Conservation (phyloP, 2,329 filamentous ascomycete genomes). For the Rhynchosporium secalis region DNA sequence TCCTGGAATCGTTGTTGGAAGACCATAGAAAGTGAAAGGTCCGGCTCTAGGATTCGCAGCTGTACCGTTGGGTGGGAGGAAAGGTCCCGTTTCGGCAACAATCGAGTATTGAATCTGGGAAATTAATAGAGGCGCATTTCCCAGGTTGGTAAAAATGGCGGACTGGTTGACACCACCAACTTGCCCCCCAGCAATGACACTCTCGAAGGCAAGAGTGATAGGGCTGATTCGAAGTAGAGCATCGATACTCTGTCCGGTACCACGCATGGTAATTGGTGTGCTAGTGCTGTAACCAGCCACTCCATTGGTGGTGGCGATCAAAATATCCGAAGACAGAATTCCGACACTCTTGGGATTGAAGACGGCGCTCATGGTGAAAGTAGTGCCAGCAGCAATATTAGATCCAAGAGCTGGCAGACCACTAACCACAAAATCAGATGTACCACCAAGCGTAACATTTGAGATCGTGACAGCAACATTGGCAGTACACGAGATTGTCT, state of each 20-base stretch:
- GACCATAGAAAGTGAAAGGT: conserved; percentile 49
- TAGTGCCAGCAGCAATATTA: conserved; percentile 41
- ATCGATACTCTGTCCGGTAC: conserved; percentile 48
- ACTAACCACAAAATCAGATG: conserved; percentile 43
- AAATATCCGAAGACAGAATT: conserved; percentile 48
- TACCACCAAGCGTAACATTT: conserved; percentile 42
- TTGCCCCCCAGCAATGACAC: conserved; percentile 48
- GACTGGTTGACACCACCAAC: conserved; percentile 45
- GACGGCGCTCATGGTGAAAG: conserved; percentile 46
- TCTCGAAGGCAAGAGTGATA: conserved; percentile 50
- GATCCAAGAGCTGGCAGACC: conserved; percentile 39
- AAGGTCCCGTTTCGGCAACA: conserved; percentile 48
- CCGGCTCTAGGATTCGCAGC: conserved; percentile 44
- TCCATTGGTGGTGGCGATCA: conserved; percentile 50
- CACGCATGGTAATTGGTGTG: conserved; percentile 50
- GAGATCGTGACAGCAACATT: conserved; percentile 47
- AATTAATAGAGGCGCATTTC: conserved; percentile 49
- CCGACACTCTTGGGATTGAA: conserved; percentile 52
- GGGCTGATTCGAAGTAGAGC: conserved; percentile 51
- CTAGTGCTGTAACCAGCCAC: conserved; percentile 48
- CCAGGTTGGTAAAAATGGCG: conserved; percentile 51
- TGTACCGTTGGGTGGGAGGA: conserved; percentile 38
- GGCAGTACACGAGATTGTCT: conserved; percentile 50
- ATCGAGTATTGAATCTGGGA: conserved; percentile 40
- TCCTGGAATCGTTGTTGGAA: conserved; percentile 48